Conservation (phyloP, 768 basidiomycete genomes). For the Trametes maxima region DNA sequence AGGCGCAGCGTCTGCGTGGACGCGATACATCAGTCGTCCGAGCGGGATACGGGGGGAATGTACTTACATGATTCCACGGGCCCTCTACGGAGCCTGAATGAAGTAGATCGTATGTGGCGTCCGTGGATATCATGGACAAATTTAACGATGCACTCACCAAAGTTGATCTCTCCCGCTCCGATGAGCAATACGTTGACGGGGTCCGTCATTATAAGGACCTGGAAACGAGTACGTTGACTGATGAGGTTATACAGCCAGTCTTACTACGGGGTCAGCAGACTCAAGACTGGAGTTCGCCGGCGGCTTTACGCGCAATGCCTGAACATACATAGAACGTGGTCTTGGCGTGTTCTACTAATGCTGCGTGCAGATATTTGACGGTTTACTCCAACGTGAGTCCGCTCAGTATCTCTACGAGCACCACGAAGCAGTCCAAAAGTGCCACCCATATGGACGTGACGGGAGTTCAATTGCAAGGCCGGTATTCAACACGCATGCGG, state of each 20-base stretch:
- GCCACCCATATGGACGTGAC: too few relatives aligned
- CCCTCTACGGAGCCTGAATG: conserved; percentile 34
- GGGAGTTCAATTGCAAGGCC: too few relatives aligned
- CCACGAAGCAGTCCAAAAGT: too few relatives aligned
- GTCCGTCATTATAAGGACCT: not conserved
- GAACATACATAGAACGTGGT: too few relatives aligned
- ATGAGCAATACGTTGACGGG: conserved; percentile 47
- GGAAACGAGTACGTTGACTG: not conserved
- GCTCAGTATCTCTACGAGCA: too few relatives aligned
- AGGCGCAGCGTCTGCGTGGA: not conserved
- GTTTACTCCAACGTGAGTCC: too few relatives aligned
- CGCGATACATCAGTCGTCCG: not conserved
- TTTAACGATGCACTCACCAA: conserved; percentile 33
- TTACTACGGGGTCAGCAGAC: not conserved
- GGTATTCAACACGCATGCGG: too few relatives aligned
- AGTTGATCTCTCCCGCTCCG: conserved; percentile 57
- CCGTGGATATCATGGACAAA: too few relatives aligned
- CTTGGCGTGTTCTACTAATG: too few relatives aligned
- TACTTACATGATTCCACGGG: conserved; percentile 38
- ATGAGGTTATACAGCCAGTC: not conserved
- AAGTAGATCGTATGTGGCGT: not conserved
- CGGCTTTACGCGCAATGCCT: not conserved
- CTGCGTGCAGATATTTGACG: too few relatives aligned
- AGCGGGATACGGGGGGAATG: too few relatives aligned
- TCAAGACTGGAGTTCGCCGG: not conserved